These are phyloP conservation scores for Pseudocercospora musae DNA, from an alignment of 2,329 filamentous ascomycete species.

Conservation along the genomic window DNA sequence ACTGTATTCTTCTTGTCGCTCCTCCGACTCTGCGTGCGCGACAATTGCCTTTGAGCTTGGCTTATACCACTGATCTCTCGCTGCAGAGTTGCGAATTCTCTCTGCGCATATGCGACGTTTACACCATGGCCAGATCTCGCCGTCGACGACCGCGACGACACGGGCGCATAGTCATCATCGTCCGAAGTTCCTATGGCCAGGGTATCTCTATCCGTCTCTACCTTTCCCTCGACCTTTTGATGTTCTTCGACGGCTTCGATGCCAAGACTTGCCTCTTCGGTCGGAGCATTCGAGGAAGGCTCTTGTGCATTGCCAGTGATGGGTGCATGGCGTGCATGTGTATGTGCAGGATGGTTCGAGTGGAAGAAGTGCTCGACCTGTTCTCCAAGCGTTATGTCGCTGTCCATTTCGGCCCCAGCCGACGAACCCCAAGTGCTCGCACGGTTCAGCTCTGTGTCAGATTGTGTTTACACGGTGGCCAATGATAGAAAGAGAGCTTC, in stretches of 20 bases:
- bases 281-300: conserved; percentile 9
- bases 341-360: conserved; percentile 25
- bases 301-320: conserved; percentile 15
- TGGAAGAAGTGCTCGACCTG: conserved; percentile 26
- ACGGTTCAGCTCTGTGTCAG: background rate
- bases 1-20: conserved; percentile 35
- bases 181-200: conserved; percentile 8
- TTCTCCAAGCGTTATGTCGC: conserved; percentile 14
- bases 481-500: background rate
- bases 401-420: conserved; percentile 1
- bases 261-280: conserved; percentile 8
- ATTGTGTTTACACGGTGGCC: background rate
- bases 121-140: conserved; percentile 44
- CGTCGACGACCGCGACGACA: conserved; percentile 1
- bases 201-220: conserved; percentile 7
- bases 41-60: conserved; percentile 38
- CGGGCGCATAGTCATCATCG: conserved; percentile 8
- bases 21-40: conserved; percentile 46
- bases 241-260: conserved; percentile 18
- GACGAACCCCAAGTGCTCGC: conserved; percentile 5
- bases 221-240: conserved; percentile 4
- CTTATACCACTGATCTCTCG: conserved; percentile 43
- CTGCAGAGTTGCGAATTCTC: conserved; percentile 66
- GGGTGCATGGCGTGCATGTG: conserved; percentile 22
- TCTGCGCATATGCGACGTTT: conserved; percentile 64